These are phyloP conservation scores for Tetrapyrgos nigripes DNA, from an alignment of 1,284 basidiomycete genomes.

Conservation along the genomic window DNA sequence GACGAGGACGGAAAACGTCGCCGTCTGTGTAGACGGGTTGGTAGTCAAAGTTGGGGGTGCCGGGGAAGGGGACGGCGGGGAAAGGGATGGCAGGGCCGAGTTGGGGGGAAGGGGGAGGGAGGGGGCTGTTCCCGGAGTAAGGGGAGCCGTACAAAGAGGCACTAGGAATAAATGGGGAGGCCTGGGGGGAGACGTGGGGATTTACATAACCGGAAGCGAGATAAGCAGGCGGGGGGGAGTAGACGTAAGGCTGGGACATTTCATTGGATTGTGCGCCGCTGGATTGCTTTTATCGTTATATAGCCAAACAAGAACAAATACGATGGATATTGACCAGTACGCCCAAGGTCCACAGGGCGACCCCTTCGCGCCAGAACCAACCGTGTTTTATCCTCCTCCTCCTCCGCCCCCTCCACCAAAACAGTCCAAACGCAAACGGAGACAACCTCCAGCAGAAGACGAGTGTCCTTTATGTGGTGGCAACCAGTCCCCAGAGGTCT, in stretches of 20 bases:
- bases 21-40: neutral
- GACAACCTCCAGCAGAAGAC: constrained; percentile 53
- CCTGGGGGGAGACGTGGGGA: constrained; percentile 28
- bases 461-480: constrained; percentile 76
- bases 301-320: neutral
- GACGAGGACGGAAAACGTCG: constrained; percentile 3
- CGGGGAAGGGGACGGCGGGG: constrained; percentile 16
- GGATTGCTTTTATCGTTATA: too few relatives aligned
- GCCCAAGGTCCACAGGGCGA: constrained; percentile 80
- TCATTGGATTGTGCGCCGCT: too few relatives aligned
- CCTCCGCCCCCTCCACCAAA: constrained; percentile 41
- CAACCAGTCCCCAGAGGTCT: constrained; percentile 61
- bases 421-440: constrained; percentile 59
- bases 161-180: constrained; percentile 49
- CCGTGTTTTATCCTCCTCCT: constrained; percentile 51
- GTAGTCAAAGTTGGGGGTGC: constrained; percentile 11
- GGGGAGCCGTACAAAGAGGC: constrained; percentile 35
- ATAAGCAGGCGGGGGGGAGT: constrained; percentile 32
- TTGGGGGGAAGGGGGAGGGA: constrained; percentile 4
- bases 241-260: constrained; percentile 50
- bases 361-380: constrained; percentile 73
- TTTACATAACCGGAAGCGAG: constrained; percentile 35
- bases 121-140: constrained; percentile 11
- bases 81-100: constrained; percentile 29
- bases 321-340: constrained; percentile 47